Evolutionary conservation across 345 rosid genomes (phyloP), one percentile per base, ranked within the genome.

Genomic region (Trapa incisa): DNA sequence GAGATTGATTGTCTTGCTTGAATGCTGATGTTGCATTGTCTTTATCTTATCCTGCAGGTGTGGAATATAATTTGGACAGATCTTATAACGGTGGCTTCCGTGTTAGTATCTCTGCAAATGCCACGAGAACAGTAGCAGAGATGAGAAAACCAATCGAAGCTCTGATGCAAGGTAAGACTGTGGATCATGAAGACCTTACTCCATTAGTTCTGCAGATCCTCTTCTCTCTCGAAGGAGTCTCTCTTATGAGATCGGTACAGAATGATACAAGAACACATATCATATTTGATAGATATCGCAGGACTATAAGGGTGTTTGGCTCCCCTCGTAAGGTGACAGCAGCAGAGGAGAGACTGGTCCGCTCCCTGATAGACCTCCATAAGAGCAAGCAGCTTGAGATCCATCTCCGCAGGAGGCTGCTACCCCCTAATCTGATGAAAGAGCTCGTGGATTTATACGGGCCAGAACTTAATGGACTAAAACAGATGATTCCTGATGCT

Each of bases 101-200:
- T 36, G 87, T 87, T 69, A 83, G 67, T 73, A 82, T 93, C 61
- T 81, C 80, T 68, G 86, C 94, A 70, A 81, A 80, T 78, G 96
- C 92, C 50, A 92, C 91, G 67, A 86, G 77, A 80, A 83, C 74
- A 32, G 85, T 85, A 35, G 92, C 96, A n/a, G 96, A 86, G 77
- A 74, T 87, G 81, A 84, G 96, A 70, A 78, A 80, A 73, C 86
- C 84, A 1, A 84, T 92, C 37, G 98, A 92, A 79, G 87, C 82
- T 78, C 86, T 92, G 63, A 79, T 84, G 81, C 84, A 76, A 78
- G 98, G 98, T 32, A 84, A 74, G 76, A 81, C 68, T 13, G 64
- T 92, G 41, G 75, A 81, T 50, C 87, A 84, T 73, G 79, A 76
- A 67, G 72, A 76, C 75, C 87, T 92, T 67, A 82, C 77, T 63